Evolutionary conservation across 2,329 filamentous ascomycete genomes (phyloP).

Genomic region (Penicillium occitanis): DNA sequence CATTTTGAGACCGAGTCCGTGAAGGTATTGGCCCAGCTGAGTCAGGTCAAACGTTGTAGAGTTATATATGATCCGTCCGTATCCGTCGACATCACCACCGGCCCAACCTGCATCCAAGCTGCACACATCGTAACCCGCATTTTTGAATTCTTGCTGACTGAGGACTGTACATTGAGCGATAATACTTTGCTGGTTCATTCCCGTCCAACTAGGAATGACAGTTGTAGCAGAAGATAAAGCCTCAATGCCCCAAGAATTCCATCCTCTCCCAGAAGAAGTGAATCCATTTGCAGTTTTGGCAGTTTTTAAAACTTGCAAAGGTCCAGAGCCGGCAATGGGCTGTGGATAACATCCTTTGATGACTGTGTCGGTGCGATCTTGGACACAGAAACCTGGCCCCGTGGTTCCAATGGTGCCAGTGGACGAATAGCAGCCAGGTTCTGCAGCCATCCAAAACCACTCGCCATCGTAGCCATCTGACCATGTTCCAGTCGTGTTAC

Average conservation of each 20-base stretch:
- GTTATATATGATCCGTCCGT: slow-evolving; percentile 27
- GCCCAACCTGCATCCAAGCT: slow-evolving; percentile 32
- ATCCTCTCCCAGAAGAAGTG: slow-evolving; percentile 5
- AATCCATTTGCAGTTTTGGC: slow-evolving; percentile 13
- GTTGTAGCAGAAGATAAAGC: background rate
- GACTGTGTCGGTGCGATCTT: background rate
- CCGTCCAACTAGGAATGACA: background rate
- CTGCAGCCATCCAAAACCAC: slow-evolving; percentile 5
- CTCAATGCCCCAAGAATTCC: slow-evolving; percentile 14
- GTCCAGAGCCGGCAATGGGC: background rate
- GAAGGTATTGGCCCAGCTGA: slow-evolving; percentile 27
- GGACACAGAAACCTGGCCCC: background rate
- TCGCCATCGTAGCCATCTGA: background rate
- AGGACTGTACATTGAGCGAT: slow-evolving; percentile 6
- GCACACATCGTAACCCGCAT: slow-evolving; percentile 29
- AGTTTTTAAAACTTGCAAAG: background rate
- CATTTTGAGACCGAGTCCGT: slow-evolving; percentile 26
- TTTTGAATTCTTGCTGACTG: slow-evolving; percentile 9
- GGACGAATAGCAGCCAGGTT: background rate
- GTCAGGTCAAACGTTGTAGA: slow-evolving; percentile 27
- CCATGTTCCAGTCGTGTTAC: slow-evolving; percentile 1
- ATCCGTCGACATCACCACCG: slow-evolving; percentile 26
- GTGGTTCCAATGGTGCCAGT: background rate
- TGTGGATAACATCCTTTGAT: slow-evolving; percentile 1
- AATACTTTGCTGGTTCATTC: background rate